Conservation (phyloP, 2,329 filamentous ascomycete genomes). For the Claviceps pusilla region DNA sequence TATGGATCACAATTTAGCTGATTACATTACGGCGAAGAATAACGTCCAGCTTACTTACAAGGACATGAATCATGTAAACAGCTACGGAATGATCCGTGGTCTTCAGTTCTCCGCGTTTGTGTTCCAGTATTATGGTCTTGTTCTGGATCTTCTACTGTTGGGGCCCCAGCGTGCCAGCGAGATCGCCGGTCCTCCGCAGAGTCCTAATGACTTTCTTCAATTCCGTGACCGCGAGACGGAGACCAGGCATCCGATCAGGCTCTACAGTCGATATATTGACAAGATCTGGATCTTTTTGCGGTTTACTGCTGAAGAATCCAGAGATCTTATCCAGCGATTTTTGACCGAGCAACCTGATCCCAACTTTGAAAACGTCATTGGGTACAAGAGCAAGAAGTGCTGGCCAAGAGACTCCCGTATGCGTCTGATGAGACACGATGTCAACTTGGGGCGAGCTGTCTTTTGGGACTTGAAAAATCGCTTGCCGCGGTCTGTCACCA, state of each 20-base stretch:
- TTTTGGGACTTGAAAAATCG: slow-evolving; percentile 99
- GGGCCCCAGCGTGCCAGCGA: slow-evolving; percentile 94
- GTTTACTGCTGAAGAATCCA: slow-evolving; percentile 84
- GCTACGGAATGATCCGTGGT: slow-evolving; percentile 94
- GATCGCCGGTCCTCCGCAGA: slow-evolving; percentile 85
- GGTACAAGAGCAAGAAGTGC: slow-evolving; percentile 98
- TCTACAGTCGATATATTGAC: slow-evolving; percentile 97
- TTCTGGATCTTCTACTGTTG: slow-evolving; percentile 81
- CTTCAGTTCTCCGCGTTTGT: slow-evolving; percentile 97
- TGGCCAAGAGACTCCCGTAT: slow-evolving; percentile 97
- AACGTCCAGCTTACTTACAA: slow-evolving; percentile 99
- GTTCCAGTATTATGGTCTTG: slow-evolving; percentile 95
- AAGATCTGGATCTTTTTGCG: slow-evolving; percentile 97
- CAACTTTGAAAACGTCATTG: slow-evolving; percentile 98
- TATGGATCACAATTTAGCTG: slow-evolving; percentile 98
- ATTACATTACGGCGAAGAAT: slow-evolving; percentile 99
- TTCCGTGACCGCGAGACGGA: slow-evolving; percentile 90
- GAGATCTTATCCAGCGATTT: slow-evolving; percentile 93
- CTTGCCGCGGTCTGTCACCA: slow-evolving; percentile 83
- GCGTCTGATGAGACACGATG: slow-evolving; percentile 96
- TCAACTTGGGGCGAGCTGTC: slow-evolving; percentile 89
- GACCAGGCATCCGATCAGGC: slow-evolving; percentile 79
- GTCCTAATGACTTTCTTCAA: slow-evolving; percentile 93
- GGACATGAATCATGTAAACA: slow-evolving; percentile 99
- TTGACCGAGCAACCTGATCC: slow-evolving; percentile 95